Evolutionary conservation across 164 flowering plant species (phyloP).

Genomic region (Warburgia ugandensis): DNA sequence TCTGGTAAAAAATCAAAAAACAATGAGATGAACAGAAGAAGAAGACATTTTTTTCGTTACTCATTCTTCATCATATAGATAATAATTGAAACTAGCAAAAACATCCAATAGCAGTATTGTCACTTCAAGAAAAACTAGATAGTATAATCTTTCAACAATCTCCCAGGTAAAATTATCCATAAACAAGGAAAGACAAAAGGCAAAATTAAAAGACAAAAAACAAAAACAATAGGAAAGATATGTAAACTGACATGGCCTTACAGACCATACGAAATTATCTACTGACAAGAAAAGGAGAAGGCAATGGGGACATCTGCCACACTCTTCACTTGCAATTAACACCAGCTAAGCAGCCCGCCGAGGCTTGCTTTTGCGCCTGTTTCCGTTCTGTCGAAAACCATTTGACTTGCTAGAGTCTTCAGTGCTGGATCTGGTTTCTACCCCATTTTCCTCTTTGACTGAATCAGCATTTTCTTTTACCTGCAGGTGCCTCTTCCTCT

Average conservation of each 20-base stretch:
- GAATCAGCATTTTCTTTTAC: constrained; percentile 38
- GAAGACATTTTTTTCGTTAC: no score
- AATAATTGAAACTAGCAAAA: constrained; percentile 8
- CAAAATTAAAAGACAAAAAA: constrained; percentile 3
- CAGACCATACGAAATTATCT: background rate
- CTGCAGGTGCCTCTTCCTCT: constrained; percentile 39
- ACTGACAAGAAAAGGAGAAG: constrained; percentile 6
- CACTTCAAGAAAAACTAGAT: constrained; percentile 22
- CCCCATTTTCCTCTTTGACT: constrained; percentile 44
- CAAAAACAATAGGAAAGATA: constrained; percentile 11
- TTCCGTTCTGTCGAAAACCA: constrained; percentile 64
- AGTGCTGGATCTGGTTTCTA: constrained; percentile 29
- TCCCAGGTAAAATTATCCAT: constrained; percentile 19
- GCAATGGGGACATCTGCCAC: no score
- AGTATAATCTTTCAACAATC: constrained; percentile 16
- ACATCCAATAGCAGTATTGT: constrained; percentile 7
- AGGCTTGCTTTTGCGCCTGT: constrained; percentile 73
- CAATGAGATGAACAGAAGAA: background rate
- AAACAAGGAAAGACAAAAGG: constrained; percentile 7
- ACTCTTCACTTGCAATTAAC: constrained; percentile 56
- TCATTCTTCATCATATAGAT: background rate
- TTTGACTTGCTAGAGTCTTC: constrained; percentile 35
- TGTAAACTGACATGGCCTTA: no score
- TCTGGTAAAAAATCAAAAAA: background rate
- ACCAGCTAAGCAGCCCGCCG: constrained; percentile 80